Conservation (phyloP, 2,329 filamentous ascomycete species). For the Atkinsonella hypoxylon region DNA sequence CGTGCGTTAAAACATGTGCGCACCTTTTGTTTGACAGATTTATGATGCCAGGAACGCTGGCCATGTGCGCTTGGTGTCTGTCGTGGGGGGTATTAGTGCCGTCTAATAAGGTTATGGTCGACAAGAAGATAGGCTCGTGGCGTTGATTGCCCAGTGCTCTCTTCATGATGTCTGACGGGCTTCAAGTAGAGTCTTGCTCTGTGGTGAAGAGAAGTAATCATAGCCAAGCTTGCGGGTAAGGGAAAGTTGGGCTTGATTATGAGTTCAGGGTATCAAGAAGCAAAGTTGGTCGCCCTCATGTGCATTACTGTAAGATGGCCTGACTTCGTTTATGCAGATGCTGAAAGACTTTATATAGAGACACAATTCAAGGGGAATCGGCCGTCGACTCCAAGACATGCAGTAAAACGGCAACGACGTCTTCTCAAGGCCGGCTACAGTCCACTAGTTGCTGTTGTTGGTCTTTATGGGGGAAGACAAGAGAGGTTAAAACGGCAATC, state of each 20-base stretch:
- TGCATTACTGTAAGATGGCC: background rate
- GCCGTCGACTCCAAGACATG: background rate
- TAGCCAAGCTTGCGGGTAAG: background rate
- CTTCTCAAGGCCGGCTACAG: background rate
- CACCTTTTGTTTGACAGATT: slow-evolving; percentile 17
- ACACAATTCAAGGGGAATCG: background rate
- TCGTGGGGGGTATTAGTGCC: background rate
- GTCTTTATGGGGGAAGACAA: background rate
- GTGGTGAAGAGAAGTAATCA: background rate
- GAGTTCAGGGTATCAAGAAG: background rate
- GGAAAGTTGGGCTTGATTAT: background rate
- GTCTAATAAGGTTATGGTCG: background rate
- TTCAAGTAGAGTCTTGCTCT: background rate
- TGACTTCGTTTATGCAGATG: background rate
- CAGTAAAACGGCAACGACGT: background rate
- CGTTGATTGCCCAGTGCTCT: background rate
- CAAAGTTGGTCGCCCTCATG: background rate
- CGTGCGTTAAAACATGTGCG: slow-evolving; percentile 15
- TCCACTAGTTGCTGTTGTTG: background rate
- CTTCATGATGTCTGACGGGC: slow-evolving; percentile 1
- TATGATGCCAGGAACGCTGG: slow-evolving; percentile 6
- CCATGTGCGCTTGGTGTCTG: background rate
- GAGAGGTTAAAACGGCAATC: background rate
- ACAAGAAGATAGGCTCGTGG: background rate
- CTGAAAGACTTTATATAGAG: background rate